phyloP scores from a whole-genome alignment of 2,329 filamentous ascomycete genomes.

The Erysiphe neolycopersici region DNA sequence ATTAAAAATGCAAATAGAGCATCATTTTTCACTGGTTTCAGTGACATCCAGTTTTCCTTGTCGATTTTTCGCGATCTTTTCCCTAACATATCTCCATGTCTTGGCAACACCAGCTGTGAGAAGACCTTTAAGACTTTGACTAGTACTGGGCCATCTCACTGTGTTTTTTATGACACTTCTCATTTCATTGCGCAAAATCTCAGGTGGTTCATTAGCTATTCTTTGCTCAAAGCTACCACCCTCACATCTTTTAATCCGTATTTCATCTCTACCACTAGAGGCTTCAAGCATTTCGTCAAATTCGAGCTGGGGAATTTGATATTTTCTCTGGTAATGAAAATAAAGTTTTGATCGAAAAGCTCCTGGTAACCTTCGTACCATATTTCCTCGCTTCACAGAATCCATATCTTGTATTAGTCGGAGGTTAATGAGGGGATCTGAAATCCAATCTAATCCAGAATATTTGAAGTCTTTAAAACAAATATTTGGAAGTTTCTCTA shows the following conservation, averaged over 20 bases:
- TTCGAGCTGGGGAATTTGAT: conserved; percentile 55
- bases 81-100: conserved; percentile 49
- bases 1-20: no score
- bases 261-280: conserved; percentile 41
- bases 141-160: conserved; percentile 73
- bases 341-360: conserved; percentile 74
- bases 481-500: conserved; percentile 75
- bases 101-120: conserved; percentile 50
- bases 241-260: conserved; percentile 42
- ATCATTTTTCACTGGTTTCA: no score
- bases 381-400: conserved; percentile 69
- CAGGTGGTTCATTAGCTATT: conserved; percentile 43
- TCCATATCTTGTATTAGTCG: conserved; percentile 75
- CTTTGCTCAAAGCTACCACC: conserved; percentile 68
- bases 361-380: conserved; percentile 75
- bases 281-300: conserved; percentile 66
- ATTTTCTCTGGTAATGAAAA: conserved; percentile 83
- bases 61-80: conserved; percentile 47
- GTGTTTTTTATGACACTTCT: conserved; percentile 60
- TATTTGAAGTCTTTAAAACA: conserved; percentile 41
- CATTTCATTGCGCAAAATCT: conserved; percentile 43
- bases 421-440: conserved; percentile 35
- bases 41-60: conserved; percentile 6
- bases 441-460: conserved; percentile 31
- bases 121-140: conserved; percentile 62